These are phyloP conservation scores for Haematococcus lacustris DNA, from an alignment of 139 green algal species.

Conservation along the genomic window DNA sequence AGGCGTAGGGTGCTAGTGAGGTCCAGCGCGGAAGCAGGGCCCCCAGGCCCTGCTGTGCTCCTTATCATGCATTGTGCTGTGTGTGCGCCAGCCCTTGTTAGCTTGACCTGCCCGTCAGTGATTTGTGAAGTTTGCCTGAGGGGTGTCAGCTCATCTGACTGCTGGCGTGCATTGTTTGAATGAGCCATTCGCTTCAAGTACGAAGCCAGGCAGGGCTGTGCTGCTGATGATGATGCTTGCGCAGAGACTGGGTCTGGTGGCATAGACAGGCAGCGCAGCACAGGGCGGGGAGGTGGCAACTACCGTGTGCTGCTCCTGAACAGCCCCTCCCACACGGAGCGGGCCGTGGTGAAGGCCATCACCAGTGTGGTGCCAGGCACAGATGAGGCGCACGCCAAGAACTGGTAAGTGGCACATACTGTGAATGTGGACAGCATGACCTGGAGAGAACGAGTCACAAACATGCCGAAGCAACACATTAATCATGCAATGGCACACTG, in stretches of 20 bases:
- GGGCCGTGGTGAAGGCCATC: constrained; percentile 27
- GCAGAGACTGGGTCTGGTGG: not conserved
- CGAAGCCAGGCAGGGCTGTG: too few species aligned
- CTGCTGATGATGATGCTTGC: not conserved
- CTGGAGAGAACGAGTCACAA: too few species aligned
- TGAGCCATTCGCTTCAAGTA: not conserved
- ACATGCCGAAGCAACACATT: too few species aligned
- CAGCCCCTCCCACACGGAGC: constrained; percentile 32
- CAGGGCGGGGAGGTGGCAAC: constrained; percentile 28
- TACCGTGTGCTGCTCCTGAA: constrained; percentile 42
- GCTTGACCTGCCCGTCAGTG: not conserved
- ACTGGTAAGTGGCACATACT: constrained; percentile 4
- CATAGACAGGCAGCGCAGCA: constrained; percentile 15
- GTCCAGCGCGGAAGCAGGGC: too few species aligned
- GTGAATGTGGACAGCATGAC: too few species aligned
- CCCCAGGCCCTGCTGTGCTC: too few species aligned
- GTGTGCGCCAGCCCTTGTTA: not conserved
- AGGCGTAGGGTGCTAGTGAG: too few species aligned
- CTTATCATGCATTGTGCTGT: too few species aligned
- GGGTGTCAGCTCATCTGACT: not conserved
- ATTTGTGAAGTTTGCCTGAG: not conserved
- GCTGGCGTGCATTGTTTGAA: not conserved
- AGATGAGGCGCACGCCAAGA: constrained; percentile 7
- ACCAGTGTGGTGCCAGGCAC: constrained; percentile 20
- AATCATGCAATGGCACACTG: too few species aligned